Evolutionary conservation across 192 early-diverging fungal species (phyloP).

Genomic region (Podila clonocystis): DNA sequence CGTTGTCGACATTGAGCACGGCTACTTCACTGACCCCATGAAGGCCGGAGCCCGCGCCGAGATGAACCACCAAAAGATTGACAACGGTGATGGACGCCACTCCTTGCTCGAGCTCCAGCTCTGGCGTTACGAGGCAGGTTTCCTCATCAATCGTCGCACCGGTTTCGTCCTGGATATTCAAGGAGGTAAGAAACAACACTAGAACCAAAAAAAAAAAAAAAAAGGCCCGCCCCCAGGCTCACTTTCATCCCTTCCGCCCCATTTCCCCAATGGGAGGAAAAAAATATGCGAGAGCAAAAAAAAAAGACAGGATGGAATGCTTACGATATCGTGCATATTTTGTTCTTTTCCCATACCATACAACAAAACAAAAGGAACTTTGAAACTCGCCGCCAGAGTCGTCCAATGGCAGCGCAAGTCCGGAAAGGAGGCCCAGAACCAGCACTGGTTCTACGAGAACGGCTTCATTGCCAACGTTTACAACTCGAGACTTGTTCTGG

Average conservation of each 20-base stretch:
- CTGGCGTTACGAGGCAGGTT: conserved; percentile 54
- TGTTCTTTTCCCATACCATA: not conserved
- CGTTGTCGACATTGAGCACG: conserved; percentile 51
- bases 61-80: conserved; percentile 53
- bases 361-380: conserved; percentile 20
- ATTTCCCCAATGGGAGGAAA: not conserved
- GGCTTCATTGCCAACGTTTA: conserved; percentile 53
- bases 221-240: not conserved
- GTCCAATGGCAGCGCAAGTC: conserved; percentile 46
- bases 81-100: conserved; percentile 41
- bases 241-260: not conserved
- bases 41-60: conserved; percentile 51
- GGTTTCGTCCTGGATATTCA: conserved; percentile 49
- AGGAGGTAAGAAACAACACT: conserved; percentile 25
- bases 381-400: conserved; percentile 37
- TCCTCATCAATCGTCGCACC: conserved; percentile 50
- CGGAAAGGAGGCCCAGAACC: conserved; percentile 46
- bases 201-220: conserved; percentile 6
- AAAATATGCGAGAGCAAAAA: not conserved
- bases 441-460: conserved; percentile 49
- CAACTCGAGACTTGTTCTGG: conserved; percentile 46
- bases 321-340: not conserved
- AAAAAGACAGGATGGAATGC: conserved; percentile 1
- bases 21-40: conserved; percentile 47
- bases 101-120: conserved; percentile 49